Conservation (phyloP, 2,329 filamentous ascomycete genomes). For the Penicillium paneum region DNA sequence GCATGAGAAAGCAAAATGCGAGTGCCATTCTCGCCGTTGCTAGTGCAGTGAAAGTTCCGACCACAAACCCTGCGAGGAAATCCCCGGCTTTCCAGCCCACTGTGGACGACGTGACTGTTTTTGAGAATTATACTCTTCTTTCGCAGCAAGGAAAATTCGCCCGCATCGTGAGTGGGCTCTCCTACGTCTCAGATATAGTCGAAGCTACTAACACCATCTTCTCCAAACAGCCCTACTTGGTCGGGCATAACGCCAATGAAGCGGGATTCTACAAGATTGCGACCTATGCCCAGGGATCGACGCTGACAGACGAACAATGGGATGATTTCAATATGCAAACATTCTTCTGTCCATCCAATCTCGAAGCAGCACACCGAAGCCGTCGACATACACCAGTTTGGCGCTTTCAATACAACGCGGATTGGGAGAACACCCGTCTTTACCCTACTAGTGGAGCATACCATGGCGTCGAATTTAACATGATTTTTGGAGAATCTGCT, state of each 20-base stretch:
- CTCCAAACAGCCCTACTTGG: constrained; percentile 35
- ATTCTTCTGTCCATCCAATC: constrained; percentile 47
- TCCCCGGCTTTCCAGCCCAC: constrained; percentile 43
- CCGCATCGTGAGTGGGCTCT: not conserved
- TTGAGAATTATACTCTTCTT: constrained; percentile 37
- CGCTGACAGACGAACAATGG: constrained; percentile 41
- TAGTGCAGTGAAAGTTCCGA: constrained; percentile 32
- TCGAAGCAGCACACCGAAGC: constrained; percentile 38
- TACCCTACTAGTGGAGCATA: constrained; percentile 49
- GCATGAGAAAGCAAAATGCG: constrained; percentile 40
- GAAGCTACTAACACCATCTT: not conserved
- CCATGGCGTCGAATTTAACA: constrained; percentile 49
- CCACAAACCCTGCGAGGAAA: constrained; percentile 28
- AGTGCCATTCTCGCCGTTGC: constrained; percentile 38
- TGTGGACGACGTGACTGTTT: constrained; percentile 42
- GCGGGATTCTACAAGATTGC: constrained; percentile 49
- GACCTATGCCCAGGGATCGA: constrained; percentile 39
- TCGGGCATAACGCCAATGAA: constrained; percentile 48
- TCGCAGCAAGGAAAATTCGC: not conserved
- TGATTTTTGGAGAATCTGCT: constrained; percentile 46
- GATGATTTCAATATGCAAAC: constrained; percentile 43
- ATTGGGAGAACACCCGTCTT: constrained; percentile 50
- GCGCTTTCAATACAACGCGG: constrained; percentile 48
- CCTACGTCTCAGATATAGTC: not conserved
- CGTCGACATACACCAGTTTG: constrained; percentile 39